Percentiles rank a stretch among this genome's conserved stretches.
Conservation (phyloP, 371 early-diverging fungal genomes). For the Enterocytospora artemiae region DNA sequence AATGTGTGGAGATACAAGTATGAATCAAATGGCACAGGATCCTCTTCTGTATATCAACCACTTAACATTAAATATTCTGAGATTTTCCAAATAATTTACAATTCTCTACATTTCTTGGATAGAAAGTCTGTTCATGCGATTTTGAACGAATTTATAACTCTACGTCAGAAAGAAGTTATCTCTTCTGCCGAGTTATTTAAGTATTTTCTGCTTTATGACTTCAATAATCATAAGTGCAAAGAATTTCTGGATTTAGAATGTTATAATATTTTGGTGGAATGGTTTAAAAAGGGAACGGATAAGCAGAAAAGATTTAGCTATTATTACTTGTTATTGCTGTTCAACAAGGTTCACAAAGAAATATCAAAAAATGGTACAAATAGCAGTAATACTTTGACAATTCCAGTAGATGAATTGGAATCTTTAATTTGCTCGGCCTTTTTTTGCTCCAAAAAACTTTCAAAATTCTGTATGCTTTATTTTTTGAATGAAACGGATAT, state of each 20-base stretch:
- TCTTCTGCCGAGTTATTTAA: background rate
- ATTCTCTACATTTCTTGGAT: no score
- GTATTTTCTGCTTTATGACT: slow-evolving; percentile 1
- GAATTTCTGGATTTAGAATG: slow-evolving; percentile 13
- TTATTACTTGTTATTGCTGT: slow-evolving; percentile 32
- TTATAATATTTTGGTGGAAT: slow-evolving; percentile 18
- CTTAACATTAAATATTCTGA: no score
- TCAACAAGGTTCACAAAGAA: background rate
- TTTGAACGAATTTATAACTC: background rate
- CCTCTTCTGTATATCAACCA: no score
- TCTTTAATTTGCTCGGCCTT: slow-evolving; percentile 23
- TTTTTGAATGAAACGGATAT: slow-evolving; percentile 32
- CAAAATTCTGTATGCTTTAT: slow-evolving; percentile 28
- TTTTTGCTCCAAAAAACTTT: slow-evolving; percentile 20
- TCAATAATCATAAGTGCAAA: background rate
- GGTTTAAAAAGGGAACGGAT: slow-evolving; percentile 32
- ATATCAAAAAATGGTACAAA: no score
- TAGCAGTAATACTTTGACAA: no score
- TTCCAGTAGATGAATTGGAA: slow-evolving; percentile 8
- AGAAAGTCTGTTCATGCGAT: no score
- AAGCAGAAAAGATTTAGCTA: slow-evolving; percentile 43
- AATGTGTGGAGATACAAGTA: background rate
- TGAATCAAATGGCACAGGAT: no score
- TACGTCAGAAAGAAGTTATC: slow-evolving; percentile 6
- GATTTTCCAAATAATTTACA: no score